Percentiles rank a stretch among this genome's conserved stretches.
Evolutionary conservation across 192 early-diverging fungal genomes (phyloP).

Genomic region (Funneliformis mosseae): DNA sequence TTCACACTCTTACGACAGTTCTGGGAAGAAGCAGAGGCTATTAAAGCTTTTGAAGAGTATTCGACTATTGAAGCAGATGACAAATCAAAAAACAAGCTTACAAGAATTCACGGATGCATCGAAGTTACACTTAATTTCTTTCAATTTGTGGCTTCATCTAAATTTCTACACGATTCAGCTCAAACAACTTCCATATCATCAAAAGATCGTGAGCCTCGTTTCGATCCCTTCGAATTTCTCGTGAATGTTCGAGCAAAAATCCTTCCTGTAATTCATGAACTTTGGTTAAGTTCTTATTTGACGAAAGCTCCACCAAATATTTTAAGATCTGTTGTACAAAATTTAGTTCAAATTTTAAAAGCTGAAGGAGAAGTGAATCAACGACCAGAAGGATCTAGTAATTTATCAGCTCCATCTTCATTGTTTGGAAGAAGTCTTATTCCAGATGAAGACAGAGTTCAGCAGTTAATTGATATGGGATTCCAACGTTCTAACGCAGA

Average conservation of each 20-base stretch:
- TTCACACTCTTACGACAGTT: slow-evolving; percentile 47
- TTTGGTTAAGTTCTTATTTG: slow-evolving; percentile 69
- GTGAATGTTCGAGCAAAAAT: slow-evolving; percentile 62
- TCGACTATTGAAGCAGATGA: slow-evolving; percentile 39
- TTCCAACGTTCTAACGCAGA: slow-evolving; percentile 80
- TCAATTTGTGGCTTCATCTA: slow-evolving; percentile 67
- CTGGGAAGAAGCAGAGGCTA: slow-evolving; percentile 49
- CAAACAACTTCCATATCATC: slow-evolving; percentile 55
- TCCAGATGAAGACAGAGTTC: slow-evolving; percentile 65
- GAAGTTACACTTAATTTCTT: slow-evolving; percentile 66
- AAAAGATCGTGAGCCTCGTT: slow-evolving; percentile 63
- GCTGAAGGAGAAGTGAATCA: slow-evolving; percentile 69
- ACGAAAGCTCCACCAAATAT: slow-evolving; percentile 53
- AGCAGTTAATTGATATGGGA: slow-evolving; percentile 86
- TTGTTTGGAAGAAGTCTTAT: slow-evolving; percentile 51
- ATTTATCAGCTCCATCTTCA: slow-evolving; percentile 29
- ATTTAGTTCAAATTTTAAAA: slow-evolving; percentile 69
- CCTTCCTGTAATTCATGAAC: slow-evolving; percentile 58
- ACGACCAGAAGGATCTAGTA: slow-evolving; percentile 20
- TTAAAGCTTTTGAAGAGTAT: slow-evolving; percentile 36
- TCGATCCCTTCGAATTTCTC: slow-evolving; percentile 73
- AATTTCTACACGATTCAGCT: slow-evolving; percentile 75
- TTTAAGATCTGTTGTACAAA: slow-evolving; percentile 61
- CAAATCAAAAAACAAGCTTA: slow-evolving; percentile 40
- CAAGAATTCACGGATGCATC: slow-evolving; percentile 48